Conservation (phyloP, 495 filamentous ascomycete species). For the Podospora tetraspora region DNA sequence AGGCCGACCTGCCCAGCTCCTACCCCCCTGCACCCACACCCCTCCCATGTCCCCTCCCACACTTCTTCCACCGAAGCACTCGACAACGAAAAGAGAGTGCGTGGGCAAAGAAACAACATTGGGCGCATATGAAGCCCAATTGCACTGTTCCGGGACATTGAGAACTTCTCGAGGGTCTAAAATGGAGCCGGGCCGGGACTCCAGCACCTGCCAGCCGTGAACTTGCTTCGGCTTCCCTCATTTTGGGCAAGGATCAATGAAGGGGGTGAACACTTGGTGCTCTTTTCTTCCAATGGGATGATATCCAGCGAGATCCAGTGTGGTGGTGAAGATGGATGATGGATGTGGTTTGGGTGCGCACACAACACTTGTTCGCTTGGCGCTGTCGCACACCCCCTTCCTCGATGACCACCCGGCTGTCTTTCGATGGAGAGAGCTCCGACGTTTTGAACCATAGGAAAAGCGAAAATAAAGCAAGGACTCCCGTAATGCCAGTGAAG, state of each 20-base stretch:
- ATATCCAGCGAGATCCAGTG: not conserved
- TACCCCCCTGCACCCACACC: not conserved
- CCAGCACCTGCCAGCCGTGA: not conserved
- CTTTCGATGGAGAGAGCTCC: not conserved
- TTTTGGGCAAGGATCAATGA: not conserved
- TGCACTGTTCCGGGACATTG: not conserved
- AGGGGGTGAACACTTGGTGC: not conserved
- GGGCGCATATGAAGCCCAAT: not conserved
- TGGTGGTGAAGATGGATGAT: not conserved
- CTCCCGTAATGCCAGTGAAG: not conserved
- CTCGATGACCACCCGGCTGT: not conserved
- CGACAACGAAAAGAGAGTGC: not conserved
- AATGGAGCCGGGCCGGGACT: not conserved
- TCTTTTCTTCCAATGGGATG: not conserved
- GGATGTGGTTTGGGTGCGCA: not conserved
- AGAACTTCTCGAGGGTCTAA: not conserved
- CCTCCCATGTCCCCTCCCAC: not conserved
- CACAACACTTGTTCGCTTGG: not conserved
- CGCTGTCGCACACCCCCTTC: not conserved
- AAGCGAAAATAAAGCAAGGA: not conserved
- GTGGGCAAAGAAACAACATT: not conserved
- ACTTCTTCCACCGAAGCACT: not conserved
- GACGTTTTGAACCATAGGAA: not conserved
- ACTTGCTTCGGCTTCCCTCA: not conserved
- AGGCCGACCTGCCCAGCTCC: not conserved